Percentiles rank a stretch among this genome's conserved stretches.
phyloP scores from a whole-genome alignment of 805 yeast species.

The Starmerella sp. region DNA sequence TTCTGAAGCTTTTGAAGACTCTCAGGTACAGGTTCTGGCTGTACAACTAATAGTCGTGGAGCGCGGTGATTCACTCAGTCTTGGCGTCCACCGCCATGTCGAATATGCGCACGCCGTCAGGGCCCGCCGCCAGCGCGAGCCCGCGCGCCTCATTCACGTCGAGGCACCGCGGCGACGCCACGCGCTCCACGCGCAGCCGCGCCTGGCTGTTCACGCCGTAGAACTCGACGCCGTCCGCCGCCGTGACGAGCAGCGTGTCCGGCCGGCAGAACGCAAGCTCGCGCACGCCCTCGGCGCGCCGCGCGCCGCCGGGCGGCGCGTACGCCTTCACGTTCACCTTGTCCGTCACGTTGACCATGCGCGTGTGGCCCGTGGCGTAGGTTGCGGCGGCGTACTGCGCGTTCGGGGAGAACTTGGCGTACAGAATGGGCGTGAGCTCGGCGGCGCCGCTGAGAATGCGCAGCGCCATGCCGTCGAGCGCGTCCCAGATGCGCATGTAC shows the following conservation, averaged over 20 bases:
- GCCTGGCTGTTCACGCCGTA: slow-evolving; percentile 9
- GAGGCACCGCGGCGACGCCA: neutral
- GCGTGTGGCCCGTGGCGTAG: slow-evolving; percentile 55
- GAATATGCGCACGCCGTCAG: neutral
- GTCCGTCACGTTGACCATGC: slow-evolving; percentile 7
- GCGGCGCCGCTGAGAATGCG: slow-evolving; percentile 69
- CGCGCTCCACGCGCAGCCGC: neutral
- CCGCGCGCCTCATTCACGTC: slow-evolving; percentile 2
- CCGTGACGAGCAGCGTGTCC: slow-evolving; percentile 5
- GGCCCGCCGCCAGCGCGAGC: slow-evolving; percentile 5
- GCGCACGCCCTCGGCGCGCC: neutral
- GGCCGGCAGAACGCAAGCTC: slow-evolving; percentile 7
- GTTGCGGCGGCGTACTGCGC: slow-evolving; percentile 68
- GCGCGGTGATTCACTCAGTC: too few species aligned
- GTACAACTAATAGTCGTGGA: too few species aligned
- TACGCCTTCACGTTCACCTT: slow-evolving; percentile 1
- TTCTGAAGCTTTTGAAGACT: too few species aligned
- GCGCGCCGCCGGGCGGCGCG: neutral
- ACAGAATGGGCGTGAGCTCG: slow-evolving; percentile 47
- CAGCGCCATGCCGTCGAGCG: slow-evolving; percentile 31
- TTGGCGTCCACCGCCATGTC: neutral
- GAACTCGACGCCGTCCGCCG: slow-evolving; percentile 8
- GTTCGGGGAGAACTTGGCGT: slow-evolving; percentile 66
- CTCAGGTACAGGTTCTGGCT: too few species aligned
- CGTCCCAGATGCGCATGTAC: slow-evolving; percentile 74